phyloP scores from a whole-genome alignment of 768 basidiomycete species.

The Hebeloma cylindrosporum region DNA sequence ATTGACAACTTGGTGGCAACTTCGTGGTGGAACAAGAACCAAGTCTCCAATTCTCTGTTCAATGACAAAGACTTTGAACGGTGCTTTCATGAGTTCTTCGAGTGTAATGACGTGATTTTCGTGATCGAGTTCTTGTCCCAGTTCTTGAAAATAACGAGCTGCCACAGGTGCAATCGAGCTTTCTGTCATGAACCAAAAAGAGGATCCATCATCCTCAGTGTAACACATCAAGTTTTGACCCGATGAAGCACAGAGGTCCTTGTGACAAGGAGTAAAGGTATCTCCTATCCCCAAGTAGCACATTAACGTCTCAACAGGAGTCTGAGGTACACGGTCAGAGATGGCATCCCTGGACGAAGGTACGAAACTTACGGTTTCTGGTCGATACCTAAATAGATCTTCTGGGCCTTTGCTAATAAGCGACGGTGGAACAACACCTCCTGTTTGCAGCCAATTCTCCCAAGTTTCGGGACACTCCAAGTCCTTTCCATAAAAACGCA shows the following conservation, averaged over 20 bases:
- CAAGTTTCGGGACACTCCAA: constrained; percentile 65
- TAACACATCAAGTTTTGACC: constrained; percentile 89
- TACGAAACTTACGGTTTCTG: constrained; percentile 43
- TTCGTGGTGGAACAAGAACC: constrained; percentile 77
- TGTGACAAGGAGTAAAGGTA: constrained; percentile 83
- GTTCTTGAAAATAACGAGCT: constrained; percentile 55
- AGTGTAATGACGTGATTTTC: constrained; percentile 67
- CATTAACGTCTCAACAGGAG: constrained; percentile 75
- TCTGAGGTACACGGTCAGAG: constrained; percentile 34
- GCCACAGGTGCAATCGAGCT: constrained; percentile 54
- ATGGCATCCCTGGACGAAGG: background rate
- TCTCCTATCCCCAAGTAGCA: constrained; percentile 82
- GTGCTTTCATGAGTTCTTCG: constrained; percentile 61
- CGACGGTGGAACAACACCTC: constrained; percentile 47
- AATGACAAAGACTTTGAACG: constrained; percentile 66
- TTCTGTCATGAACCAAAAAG: constrained; percentile 87
- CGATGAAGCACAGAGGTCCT: constrained; percentile 80
- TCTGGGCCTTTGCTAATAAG: constrained; percentile 53
- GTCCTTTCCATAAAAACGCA: constrained; percentile 79
- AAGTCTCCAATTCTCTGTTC: constrained; percentile 78
- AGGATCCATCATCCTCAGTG: constrained; percentile 67
- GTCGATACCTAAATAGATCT: constrained; percentile 60
- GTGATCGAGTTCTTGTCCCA: constrained; percentile 66
- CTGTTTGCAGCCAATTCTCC: constrained; percentile 56
- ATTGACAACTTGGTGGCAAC: constrained; percentile 85